Conservation (phyloP, 805 yeast species). For the Metschnikowia borealis region DNA sequence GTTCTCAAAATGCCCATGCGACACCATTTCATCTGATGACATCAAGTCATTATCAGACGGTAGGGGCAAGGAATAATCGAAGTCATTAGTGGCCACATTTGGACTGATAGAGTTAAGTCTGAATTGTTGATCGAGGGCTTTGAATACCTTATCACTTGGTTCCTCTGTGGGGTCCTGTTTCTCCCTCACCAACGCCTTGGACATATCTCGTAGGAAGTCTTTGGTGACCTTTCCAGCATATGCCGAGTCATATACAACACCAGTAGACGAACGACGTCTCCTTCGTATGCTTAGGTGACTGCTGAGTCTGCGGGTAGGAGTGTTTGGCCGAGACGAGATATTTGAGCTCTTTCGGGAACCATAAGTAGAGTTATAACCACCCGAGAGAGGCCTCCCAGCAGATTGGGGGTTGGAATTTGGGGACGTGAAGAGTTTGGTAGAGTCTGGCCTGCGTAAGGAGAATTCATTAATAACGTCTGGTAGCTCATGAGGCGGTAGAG, state of each 20-base stretch:
- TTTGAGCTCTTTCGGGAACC: slow-evolving; percentile 3
- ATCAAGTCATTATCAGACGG: slow-evolving; percentile 16
- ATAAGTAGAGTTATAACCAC: background rate
- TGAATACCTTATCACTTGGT: slow-evolving; percentile 10
- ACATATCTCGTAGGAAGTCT: slow-evolving; percentile 34
- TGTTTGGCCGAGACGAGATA: slow-evolving; percentile 6
- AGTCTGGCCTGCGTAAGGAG: slow-evolving; percentile 9
- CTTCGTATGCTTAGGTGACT: slow-evolving; percentile 14
- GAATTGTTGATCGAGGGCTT: slow-evolving; percentile 12
- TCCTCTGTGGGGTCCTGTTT: slow-evolving; percentile 12
- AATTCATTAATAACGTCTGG: slow-evolving; percentile 14
- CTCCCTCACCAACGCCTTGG: slow-evolving; percentile 26
- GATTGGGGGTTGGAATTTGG: background rate
- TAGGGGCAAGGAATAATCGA: slow-evolving; percentile 28
- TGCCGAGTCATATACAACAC: slow-evolving; percentile 23
- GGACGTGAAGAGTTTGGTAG: background rate
- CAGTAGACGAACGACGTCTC: slow-evolving; percentile 18
- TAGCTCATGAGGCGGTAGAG: slow-evolving; percentile 23
- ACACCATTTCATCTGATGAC: slow-evolving; percentile 12
- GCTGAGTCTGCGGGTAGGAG: slow-evolving; percentile 15
- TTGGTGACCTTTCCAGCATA: slow-evolving; percentile 37
- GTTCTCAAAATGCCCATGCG: slow-evolving; percentile 4
- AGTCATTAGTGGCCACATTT: slow-evolving; percentile 14
- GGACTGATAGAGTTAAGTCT: slow-evolving; percentile 13
- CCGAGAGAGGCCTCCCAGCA: background rate